phyloP scores from a whole-genome alignment of 805 yeast species.

The Metschnikowia kunwiensis region DNA sequence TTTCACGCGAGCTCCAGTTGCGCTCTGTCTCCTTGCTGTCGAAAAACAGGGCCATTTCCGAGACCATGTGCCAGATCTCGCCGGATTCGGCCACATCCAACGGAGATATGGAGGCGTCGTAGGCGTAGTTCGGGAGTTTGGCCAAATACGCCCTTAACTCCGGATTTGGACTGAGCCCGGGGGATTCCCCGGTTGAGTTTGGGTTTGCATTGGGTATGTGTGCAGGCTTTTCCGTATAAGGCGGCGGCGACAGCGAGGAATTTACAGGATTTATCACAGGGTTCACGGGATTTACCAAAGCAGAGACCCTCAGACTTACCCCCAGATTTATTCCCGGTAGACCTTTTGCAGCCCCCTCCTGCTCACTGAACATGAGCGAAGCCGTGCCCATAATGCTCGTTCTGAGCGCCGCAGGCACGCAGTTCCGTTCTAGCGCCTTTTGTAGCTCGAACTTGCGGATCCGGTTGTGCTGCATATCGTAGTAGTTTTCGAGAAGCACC shows the following conservation, averaged over 20 bases:
- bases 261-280: no score
- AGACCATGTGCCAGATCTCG: constrained; percentile 18
- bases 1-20: constrained; percentile 80
- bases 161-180: constrained; percentile 1
- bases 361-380: constrained; percentile 4
- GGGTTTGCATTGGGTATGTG: no score
- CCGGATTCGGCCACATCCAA: constrained; percentile 26
- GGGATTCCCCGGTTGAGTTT: not conserved
- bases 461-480: constrained; percentile 28
- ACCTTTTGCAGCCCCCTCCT: no score
- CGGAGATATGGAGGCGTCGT: constrained; percentile 39
- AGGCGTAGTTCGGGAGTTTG: constrained; percentile 24
- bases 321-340: no score
- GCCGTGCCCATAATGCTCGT: constrained; percentile 19
- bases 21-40: constrained; percentile 78
- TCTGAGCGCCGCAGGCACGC: constrained; percentile 26
- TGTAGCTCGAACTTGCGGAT: constrained; percentile 46
- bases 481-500: constrained; percentile 27
- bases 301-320: no score
- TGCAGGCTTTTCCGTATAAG: not conserved
- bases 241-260: no score
- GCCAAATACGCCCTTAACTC: constrained; percentile 4
- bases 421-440: constrained; percentile 36
- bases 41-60: constrained; percentile 38
- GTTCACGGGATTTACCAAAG: no score